A percentile compares a stretch with the other conserved stretches of the same genome.
phyloP scores from a whole-genome alignment of 768 basidiomycete species.

The Lactarius vividus region DNA sequence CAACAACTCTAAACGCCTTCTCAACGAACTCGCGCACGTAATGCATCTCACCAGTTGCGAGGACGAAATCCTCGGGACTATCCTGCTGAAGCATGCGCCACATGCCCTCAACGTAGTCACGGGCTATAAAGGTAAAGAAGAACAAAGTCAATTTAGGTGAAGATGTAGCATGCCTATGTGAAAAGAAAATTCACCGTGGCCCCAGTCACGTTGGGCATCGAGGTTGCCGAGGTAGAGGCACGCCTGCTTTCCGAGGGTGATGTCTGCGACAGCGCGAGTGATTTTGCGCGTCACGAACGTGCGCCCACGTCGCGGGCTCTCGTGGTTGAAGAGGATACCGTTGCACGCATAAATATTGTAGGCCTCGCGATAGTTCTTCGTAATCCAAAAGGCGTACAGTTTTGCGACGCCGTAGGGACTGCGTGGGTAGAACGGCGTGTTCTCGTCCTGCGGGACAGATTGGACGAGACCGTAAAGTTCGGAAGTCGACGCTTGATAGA shows the following conservation, averaged over 20 bases:
- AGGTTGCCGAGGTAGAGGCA: slow-evolving; percentile 94
- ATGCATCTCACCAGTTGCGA: slow-evolving; percentile 96
- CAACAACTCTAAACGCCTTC: slow-evolving; percentile 73
- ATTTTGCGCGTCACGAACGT: slow-evolving; percentile 98
- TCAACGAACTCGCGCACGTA: slow-evolving; percentile 91
- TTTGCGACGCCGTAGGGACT: slow-evolving; percentile 96
- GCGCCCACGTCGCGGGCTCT: slow-evolving; percentile 90
- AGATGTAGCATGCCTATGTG: background rate
- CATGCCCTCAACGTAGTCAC: slow-evolving; percentile 96
- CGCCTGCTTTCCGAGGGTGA: slow-evolving; percentile 81
- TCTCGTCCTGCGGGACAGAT: slow-evolving; percentile 93
- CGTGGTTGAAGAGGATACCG: slow-evolving; percentile 97
- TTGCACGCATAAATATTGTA: slow-evolving; percentile 97
- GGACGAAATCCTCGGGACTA: slow-evolving; percentile 82
- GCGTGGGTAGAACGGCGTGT: slow-evolving; percentile 97
- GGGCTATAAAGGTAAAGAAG: slow-evolving; percentile 43
- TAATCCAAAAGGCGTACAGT: slow-evolving; percentile 89
- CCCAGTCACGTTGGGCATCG: slow-evolving; percentile 96
- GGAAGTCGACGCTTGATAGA: slow-evolving; percentile 97
- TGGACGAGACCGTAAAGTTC: slow-evolving; percentile 97
- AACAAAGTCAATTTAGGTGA: slow-evolving; percentile 1
- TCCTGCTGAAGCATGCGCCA: slow-evolving; percentile 95
- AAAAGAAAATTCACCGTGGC: slow-evolving; percentile 63
- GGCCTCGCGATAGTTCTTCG: slow-evolving; percentile 89
- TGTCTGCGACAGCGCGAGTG: slow-evolving; percentile 88